Base-by-base conservation (phyloP, 768 basidiomycete genomes). In the Tulasnella sp. region DNA sequence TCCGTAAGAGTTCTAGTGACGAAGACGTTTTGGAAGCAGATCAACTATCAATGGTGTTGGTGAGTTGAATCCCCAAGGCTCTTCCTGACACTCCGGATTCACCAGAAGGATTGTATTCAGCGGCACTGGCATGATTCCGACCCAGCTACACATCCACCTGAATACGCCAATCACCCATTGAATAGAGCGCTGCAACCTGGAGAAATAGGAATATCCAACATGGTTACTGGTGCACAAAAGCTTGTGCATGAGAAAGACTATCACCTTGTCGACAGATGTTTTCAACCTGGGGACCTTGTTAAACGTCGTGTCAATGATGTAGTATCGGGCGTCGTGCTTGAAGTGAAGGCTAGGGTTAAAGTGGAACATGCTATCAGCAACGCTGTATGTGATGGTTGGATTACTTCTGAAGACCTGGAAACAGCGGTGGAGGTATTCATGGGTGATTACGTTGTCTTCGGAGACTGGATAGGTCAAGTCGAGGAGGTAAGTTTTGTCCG, bases 401-500 rank as follows among this genome's bases (percentile, higher is more conserved):
- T 73, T 57, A 69, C 71, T 8, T 58, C 70, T 50, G 67, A 72
- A 33, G 77, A 83, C 43, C 62, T 90, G 22, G 71, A 75, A 57
- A 69, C 70, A 20, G 70, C 73, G 22, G 65, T 70, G 28, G 74
- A 78, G 25, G 72, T 83, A 22, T 83, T 83, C 53, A 71, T 83
- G 33, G 55, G 47, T n/a, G 87, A 91, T 64, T 86, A 81, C 67
- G 85, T 92, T 42, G 69, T 79, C 15, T 77, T 78, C 59, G 76
- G 83, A 57, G 77, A 88, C 62, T 95, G 91, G 90, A 69, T 93
- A 59, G 90, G 90, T 46, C 86, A 89, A 72, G 86, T 85, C 37
- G 75, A 87, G 48, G 86, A 89, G 75, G 85, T 88, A 62, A 56
- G 73, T 55, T 20, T 42, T 28, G 47, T 50, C 10, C 47, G 13